Conservation (phyloP, 768 basidiomycete species). For the Naganishia friedmannii region DNA sequence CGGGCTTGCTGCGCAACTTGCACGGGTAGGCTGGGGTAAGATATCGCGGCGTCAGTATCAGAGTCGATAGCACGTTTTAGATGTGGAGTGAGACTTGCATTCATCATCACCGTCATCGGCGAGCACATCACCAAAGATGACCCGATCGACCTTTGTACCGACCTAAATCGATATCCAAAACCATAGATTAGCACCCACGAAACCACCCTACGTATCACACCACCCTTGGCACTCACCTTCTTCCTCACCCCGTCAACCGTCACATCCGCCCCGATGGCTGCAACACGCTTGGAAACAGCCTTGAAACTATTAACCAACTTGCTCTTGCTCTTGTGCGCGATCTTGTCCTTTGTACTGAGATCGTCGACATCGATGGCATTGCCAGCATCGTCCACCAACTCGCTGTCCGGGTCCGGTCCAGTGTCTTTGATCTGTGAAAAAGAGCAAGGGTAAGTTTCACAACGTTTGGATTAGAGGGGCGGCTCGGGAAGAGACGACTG, state of each 20-base stretch:
- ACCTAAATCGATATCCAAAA: neutral
- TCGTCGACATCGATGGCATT: constrained; percentile 43
- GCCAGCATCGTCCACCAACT: constrained; percentile 50
- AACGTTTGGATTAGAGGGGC: constrained; percentile 43
- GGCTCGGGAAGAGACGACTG: constrained; percentile 8
- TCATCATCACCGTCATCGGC: constrained; percentile 49
- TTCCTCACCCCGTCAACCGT: constrained; percentile 51
- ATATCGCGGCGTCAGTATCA: neutral
- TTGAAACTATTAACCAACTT: constrained; percentile 49
- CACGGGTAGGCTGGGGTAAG: constrained; percentile 51
- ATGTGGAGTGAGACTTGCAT: constrained; percentile 38
- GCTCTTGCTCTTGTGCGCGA: constrained; percentile 43
- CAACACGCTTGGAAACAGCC: constrained; percentile 51
- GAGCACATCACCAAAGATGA: constrained; percentile 46
- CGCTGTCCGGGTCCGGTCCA: constrained; percentile 38
- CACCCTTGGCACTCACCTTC: constrained; percentile 41
- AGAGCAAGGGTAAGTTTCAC: constrained; percentile 27
- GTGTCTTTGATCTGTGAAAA: constrained; percentile 39
- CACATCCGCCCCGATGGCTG: constrained; percentile 52
- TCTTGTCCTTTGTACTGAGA: constrained; percentile 39
- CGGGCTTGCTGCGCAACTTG: constrained; percentile 48
- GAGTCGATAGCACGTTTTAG: neutral
- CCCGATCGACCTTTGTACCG: constrained; percentile 45
- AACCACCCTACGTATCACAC: neutral
- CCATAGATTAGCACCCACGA: neutral